These are phyloP conservation scores for Polytrichum formosum DNA, from an alignment of 225 moss, liverwort and hornwort species.

Conservation along the genomic window DNA sequence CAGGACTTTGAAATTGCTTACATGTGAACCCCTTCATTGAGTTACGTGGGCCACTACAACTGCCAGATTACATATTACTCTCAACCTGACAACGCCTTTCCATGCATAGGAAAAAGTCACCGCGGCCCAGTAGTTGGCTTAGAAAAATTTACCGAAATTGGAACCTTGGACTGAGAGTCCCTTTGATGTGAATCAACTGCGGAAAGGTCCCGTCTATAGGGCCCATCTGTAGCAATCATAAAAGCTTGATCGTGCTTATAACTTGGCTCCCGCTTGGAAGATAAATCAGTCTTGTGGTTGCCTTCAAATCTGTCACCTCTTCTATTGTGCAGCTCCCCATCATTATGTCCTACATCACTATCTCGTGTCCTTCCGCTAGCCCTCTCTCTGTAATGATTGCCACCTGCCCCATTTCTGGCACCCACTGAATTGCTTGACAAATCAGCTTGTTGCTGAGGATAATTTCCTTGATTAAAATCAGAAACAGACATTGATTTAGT, in stretches of 20 bases:
- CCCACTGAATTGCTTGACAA: conserved; percentile 64
- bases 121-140: conserved; percentile 22
- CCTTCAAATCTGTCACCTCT: conserved; percentile 59
- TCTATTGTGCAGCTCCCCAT: conserved; percentile 53
- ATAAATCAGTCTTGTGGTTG: conserved; percentile 49
- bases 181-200: conserved; percentile 58
- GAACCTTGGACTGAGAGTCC: conserved; percentile 50
- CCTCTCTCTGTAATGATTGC: conserved; percentile 75
- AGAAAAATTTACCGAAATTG: conserved; percentile 52
- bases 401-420: conserved; percentile 72
- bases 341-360: conserved; percentile 53
- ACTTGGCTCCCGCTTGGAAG: conserved; percentile 41
- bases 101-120: conserved; percentile 28
- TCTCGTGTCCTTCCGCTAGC: conserved; percentile 58
- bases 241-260: conserved; percentile 54
- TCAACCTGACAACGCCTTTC: conserved; percentile 14
- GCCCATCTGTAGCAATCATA: conserved; percentile 38
- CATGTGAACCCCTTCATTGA: not conserved
- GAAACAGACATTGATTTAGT: conserved; percentile 80
- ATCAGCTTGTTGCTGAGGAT: conserved; percentile 60
- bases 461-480: conserved; percentile 53
- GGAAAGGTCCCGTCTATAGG: conserved; percentile 43
- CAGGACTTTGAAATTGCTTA: conserved; percentile 8
- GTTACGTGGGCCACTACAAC: not conserved
- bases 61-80: not conserved